Evolutionary conservation across 345 rosid genomes (phyloP).

Genomic region (Euphorbia tirucalli): DNA sequence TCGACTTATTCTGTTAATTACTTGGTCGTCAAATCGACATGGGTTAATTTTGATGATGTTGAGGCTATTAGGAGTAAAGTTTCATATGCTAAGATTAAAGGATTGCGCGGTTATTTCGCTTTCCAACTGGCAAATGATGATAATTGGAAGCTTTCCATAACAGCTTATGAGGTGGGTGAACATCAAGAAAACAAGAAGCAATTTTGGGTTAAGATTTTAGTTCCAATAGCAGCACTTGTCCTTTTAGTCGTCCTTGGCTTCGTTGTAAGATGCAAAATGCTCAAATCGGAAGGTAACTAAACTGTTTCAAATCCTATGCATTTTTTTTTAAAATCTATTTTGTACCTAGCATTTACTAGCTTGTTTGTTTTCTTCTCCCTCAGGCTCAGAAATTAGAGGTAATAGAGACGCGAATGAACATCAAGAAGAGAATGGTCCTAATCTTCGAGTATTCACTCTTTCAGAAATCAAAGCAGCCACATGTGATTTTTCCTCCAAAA

Average conservation of each 20-base stretch:
- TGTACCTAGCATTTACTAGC: no score
- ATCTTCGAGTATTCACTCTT: constrained; percentile 27
- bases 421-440: constrained; percentile 19
- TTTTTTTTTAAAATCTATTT: no score
- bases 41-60: constrained; percentile 48
- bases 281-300: constrained; percentile 29
- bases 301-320: no score
- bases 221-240: constrained; percentile 25
- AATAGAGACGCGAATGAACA: background rate
- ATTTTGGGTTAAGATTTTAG: constrained; percentile 17
- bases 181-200: constrained; percentile 14
- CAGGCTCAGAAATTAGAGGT: background rate
- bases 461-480: constrained; percentile 35
- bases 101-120: constrained; percentile 37
- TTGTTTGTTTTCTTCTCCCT: no score
- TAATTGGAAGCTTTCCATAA: constrained; percentile 41
- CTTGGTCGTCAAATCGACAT: constrained; percentile 16
- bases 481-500: constrained; percentile 32
- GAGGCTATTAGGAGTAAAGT: constrained; percentile 36
- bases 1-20: constrained; percentile 33
- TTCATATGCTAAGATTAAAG: constrained; percentile 36
- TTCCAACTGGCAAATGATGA: constrained; percentile 36
- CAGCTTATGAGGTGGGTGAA: constrained; percentile 29
- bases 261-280: constrained; percentile 15
- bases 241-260: constrained; percentile 10